Percentiles rank a stretch among this genome's conserved stretches.
phyloP scores from a whole-genome alignment of 2,329 filamentous ascomycete species.

The Sclerotinia borealis region DNA sequence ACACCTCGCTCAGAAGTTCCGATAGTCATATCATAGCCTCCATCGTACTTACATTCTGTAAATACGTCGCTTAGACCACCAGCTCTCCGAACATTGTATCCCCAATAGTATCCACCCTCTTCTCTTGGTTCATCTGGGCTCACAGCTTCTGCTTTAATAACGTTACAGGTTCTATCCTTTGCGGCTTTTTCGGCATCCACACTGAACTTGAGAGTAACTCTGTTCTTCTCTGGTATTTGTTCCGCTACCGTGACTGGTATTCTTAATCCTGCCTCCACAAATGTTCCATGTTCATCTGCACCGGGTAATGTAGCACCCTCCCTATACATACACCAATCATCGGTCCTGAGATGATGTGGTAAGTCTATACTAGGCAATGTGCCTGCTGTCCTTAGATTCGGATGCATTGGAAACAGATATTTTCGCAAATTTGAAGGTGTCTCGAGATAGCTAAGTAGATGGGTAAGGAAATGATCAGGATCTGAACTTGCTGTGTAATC shows the following conservation, averaged over 20 bases:
- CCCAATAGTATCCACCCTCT: slow-evolving; percentile 81
- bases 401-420: slow-evolving; percentile 69
- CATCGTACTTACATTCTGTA: slow-evolving; percentile 67
- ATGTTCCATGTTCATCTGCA: slow-evolving; percentile 40
- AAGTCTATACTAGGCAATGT: slow-evolving; percentile 73
- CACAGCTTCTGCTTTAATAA: slow-evolving; percentile 50
- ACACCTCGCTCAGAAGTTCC: slow-evolving; percentile 72
- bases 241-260: slow-evolving; percentile 40
- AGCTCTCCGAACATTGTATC: slow-evolving; percentile 65
- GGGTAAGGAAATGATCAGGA: slow-evolving; percentile 72
- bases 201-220: slow-evolving; percentile 66
- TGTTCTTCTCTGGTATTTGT: slow-evolving; percentile 59
- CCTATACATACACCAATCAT: slow-evolving; percentile 73
- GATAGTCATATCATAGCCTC: slow-evolving; percentile 76
- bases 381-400: slow-evolving; percentile 68
- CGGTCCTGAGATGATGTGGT: slow-evolving; percentile 71
- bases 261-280: slow-evolving; percentile 53
- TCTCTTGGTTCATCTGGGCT: slow-evolving; percentile 64
- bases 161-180: slow-evolving; percentile 18
- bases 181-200: slow-evolving; percentile 37
- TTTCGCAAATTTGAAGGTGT: slow-evolving; percentile 77
- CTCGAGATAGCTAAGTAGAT: slow-evolving; percentile 76
- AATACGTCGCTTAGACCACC: slow-evolving; percentile 65
- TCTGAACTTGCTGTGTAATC: slow-evolving; percentile 61
- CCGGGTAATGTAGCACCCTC: slow-evolving; percentile 63